Percentiles rank a stretch among this genome's conserved stretches.
phyloP scores from a whole-genome alignment of 108 stramenopile species.

The Skeletonema menzelii region DNA sequence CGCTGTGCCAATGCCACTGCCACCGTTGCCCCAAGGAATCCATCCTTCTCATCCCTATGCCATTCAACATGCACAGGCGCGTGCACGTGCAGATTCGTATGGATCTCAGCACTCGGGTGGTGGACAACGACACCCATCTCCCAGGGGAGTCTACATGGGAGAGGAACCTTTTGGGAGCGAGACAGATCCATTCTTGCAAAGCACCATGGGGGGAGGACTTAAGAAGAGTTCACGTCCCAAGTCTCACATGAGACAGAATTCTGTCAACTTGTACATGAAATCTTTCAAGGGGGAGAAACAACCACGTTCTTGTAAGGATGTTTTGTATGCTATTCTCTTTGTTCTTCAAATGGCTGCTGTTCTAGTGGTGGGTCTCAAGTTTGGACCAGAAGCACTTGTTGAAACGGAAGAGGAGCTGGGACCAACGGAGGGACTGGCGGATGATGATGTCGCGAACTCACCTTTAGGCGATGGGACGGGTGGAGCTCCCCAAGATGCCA shows the following conservation, averaged over 20 bases:
- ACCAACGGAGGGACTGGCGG: constrained; percentile 19
- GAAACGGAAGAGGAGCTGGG: constrained; percentile 14
- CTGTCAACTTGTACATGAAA: constrained; percentile 80
- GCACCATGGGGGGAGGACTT: constrained; percentile 27
- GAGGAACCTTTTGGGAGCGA: constrained; percentile 10
- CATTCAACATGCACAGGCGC: background rate
- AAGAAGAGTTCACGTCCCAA: constrained; percentile 25
- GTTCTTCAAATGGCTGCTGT: constrained; percentile 63
- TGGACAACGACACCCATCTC: background rate
- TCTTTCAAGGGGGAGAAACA: constrained; percentile 66
- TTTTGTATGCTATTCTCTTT: constrained; percentile 65
- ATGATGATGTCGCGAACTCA: constrained; percentile 37
- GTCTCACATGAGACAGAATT: constrained; percentile 75
- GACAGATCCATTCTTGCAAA: constrained; percentile 15
- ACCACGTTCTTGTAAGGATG: constrained; percentile 62
- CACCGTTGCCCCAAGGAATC: constrained; percentile 6
- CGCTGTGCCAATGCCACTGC: constrained; percentile 4
- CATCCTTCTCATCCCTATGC: background rate
- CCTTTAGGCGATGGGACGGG: background rate
- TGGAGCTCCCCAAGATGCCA: constrained; percentile 13
- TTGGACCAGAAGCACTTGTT: constrained; percentile 61
- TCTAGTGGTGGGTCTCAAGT: constrained; percentile 53
- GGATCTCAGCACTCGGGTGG: constrained; percentile 3
- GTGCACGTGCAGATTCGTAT: constrained; percentile 4
- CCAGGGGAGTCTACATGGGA: constrained; percentile 20